Conservation (phyloP, 306 rosid genomes). For the Citrullus colocynthis region DNA sequence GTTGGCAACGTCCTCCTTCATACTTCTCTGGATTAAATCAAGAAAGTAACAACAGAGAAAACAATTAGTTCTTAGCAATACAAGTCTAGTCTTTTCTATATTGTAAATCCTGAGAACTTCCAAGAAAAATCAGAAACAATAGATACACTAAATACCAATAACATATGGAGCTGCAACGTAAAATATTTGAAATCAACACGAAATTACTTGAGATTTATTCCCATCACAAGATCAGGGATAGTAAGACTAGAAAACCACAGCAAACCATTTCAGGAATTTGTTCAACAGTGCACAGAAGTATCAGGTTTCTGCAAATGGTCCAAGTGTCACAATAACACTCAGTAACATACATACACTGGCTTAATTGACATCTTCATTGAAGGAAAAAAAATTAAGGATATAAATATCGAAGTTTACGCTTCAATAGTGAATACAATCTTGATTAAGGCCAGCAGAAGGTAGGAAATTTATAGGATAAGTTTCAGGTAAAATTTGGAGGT, state of each 20-base stretch:
- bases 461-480: neutral
- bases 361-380: neutral
- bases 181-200: neutral
- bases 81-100: neutral
- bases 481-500: neutral
- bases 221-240: neutral
- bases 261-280: neutral
- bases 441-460: neutral
- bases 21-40: slow-evolving; percentile 36
- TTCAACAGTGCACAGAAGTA: neutral
- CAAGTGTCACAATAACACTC: neutral
- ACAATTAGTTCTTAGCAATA: neutral
- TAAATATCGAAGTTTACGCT: neutral
- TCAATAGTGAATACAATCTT: neutral
- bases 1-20: slow-evolving; percentile 73
- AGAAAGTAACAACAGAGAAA: neutral
- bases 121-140: neutral
- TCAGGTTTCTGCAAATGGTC: neutral
- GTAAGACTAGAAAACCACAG: neutral
- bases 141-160: neutral
- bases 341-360: neutral
- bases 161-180: neutral
- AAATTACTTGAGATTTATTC: neutral
- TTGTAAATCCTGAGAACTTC: neutral
- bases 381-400: neutral